phyloP scores from a whole-genome alignment of 2,329 filamentous ascomycete species.

The Orbilia brochopaga region DNA sequence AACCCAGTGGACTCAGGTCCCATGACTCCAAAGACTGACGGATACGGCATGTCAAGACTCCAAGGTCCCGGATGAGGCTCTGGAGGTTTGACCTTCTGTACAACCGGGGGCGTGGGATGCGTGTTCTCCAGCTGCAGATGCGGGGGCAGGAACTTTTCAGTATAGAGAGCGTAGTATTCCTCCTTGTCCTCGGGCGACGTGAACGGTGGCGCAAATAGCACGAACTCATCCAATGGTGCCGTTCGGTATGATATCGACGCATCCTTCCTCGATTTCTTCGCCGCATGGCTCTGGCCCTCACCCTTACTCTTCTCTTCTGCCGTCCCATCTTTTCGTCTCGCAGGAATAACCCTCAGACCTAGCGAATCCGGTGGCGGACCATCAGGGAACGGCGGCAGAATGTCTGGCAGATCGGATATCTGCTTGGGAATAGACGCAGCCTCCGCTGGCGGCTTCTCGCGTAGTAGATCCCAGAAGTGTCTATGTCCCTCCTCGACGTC shows the following conservation, averaged over 20 bases:
- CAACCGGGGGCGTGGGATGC: constrained; percentile 30
- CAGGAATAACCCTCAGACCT: too few relatives aligned
- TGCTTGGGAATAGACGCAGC: not conserved
- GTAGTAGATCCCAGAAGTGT: constrained; percentile 1
- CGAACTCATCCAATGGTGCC: constrained; percentile 28
- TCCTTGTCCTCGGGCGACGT: constrained; percentile 32
- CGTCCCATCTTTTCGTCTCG: too few relatives aligned
- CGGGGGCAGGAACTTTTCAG: constrained; percentile 43
- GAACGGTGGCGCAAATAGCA: constrained; percentile 34
- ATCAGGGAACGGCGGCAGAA: not conserved
- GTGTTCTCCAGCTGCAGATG: constrained; percentile 38
- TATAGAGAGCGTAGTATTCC: constrained; percentile 39
- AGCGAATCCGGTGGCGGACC: not conserved
- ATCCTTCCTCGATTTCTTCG: not conserved
- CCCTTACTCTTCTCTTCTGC: too few relatives aligned
- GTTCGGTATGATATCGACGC: constrained; percentile 23
- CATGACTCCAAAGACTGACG: constrained; percentile 25
- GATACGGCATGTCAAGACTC: constrained; percentile 32
- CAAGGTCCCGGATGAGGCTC: not conserved
- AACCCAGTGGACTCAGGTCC: constrained; percentile 2
- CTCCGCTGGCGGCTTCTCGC: not conserved
- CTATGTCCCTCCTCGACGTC: not conserved
- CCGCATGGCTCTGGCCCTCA: too few relatives aligned
- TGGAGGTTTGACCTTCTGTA: not conserved
- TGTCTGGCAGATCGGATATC: not conserved